phyloP scores from a whole-genome alignment of 2,329 filamentous ascomycete species.

The Purpureocillium lavendulum region DNA sequence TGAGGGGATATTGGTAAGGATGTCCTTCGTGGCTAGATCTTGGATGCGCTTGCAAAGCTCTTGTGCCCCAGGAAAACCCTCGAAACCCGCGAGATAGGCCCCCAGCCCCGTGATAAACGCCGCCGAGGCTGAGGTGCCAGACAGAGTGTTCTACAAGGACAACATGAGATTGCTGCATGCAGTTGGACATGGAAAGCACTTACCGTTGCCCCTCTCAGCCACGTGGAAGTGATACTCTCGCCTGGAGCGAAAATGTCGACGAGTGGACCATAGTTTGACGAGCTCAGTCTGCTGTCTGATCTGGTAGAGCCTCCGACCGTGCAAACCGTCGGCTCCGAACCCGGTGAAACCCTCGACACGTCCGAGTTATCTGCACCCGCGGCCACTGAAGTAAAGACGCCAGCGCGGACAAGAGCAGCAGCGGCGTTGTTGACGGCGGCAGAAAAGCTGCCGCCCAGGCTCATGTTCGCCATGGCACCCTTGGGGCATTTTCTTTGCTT shows the following conservation, averaged over 20 bases:
- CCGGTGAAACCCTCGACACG: constrained; percentile 7
- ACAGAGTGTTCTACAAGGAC: too few relatives aligned
- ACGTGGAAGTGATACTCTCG: constrained; percentile 31
- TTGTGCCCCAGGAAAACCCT: too few relatives aligned
- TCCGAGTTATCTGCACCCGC: constrained; percentile 31
- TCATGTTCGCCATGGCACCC: constrained; percentile 41
- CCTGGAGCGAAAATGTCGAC: constrained; percentile 41
- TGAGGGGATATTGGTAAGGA: too few relatives aligned
- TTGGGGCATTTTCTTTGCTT: constrained; percentile 19
- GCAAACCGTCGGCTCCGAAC: constrained; percentile 9
- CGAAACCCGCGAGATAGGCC: too few relatives aligned
- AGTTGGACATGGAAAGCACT: constrained; percentile 8
- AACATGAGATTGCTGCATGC: too few relatives aligned
- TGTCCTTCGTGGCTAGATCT: too few relatives aligned
- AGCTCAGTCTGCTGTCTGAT: constrained; percentile 26
- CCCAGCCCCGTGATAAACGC: too few relatives aligned
- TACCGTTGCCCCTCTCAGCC: constrained; percentile 27
- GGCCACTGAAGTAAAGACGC: constrained; percentile 40
- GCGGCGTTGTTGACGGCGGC: constrained; percentile 38
- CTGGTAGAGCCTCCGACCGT: constrained; percentile 8
- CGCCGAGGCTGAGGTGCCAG: too few relatives aligned
- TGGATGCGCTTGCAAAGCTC: too few relatives aligned
- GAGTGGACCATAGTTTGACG: constrained; percentile 31
- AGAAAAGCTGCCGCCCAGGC: constrained; percentile 34
- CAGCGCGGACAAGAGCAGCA: constrained; percentile 27